A percentile compares a stretch with the other conserved stretches of the same genome.
Evolutionary conservation across 1,284 basidiomycete genomes (phyloP).

Genomic region (Apiotrichum domesticum): DNA sequence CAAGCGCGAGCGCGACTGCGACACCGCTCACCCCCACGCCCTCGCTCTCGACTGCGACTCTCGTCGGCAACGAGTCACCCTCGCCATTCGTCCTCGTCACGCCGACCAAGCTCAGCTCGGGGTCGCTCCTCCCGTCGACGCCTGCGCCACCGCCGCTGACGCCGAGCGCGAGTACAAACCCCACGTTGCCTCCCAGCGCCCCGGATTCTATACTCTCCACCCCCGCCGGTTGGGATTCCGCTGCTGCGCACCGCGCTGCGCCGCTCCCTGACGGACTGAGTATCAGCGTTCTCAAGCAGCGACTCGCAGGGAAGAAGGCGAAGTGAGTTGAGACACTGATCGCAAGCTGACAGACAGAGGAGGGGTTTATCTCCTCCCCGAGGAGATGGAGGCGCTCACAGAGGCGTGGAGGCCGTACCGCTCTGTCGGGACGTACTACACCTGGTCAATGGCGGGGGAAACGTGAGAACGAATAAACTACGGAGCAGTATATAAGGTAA

Average conservation of each 20-base stretch:
- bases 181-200: constrained; percentile 9
- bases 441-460: constrained; percentile 44
- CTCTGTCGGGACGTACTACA: constrained; percentile 56
- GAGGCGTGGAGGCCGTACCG: constrained; percentile 72
- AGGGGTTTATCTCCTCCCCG: constrained; percentile 67
- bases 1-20: constrained; percentile 2
- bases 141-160: constrained; percentile 13
- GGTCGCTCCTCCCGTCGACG: constrained; percentile 1
- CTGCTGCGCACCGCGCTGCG: constrained; percentile 18
- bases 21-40: not conserved
- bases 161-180: constrained; percentile 13
- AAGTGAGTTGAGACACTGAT: constrained; percentile 53
- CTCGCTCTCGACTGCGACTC: not conserved
- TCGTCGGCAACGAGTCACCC: not conserved
- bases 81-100: constrained; percentile 1
- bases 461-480: not conserved
- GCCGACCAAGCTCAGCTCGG: constrained; percentile 1
- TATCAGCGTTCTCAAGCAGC: constrained; percentile 56
- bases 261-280: constrained; percentile 61
- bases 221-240: constrained; percentile 19
- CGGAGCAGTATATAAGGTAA: too few species aligned
- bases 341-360: constrained; percentile 47
- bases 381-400: constrained; percentile 75
- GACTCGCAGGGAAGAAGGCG: constrained; percentile 70
- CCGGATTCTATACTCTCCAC: constrained; percentile 9